Evolutionary conservation across 805 yeast genomes (phyloP), one percentile per base, ranked within the genome.

Genomic region (Saccharomycopsis oosterbeekiorum): DNA sequence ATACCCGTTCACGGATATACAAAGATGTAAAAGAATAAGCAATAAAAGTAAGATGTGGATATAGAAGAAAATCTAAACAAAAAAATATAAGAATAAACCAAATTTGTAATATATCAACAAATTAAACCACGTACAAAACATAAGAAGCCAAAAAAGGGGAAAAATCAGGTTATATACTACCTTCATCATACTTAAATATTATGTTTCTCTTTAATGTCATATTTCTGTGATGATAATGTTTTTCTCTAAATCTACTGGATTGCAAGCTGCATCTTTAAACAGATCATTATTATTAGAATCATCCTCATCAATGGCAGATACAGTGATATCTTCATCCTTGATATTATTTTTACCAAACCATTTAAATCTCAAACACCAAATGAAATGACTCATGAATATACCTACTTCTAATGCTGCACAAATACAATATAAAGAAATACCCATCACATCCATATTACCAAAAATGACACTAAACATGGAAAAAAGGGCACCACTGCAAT

Each of bases 331-430:
- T 14, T 50, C 39, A 14, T 36, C 51, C 2, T 58, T 53, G 43
- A 36, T 6, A 11, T 55, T 58, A 21, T 47, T 43, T 21, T 55
- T 56, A 17, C 59, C 55, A 36, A 67, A 65, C 71, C 68, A 65
- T 62, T 67, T 72, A 66, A 78, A 74, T 66, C 84, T 70, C 55
- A 81, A 63, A 67, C 77, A 75, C 97, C 97, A 91, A 14, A 87
- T 74, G 9, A 79, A 66, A 60, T 90, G 97, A 57, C 89, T 82
- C 0, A 75, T 37, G 67, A 88, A 82, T 14, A 92, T 88, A 0
- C 97, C 97, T 1, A 85, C 59, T 68, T 92, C 97, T 70, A 91
- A 69, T 0, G 72, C 82, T 2, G 91, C 83, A 41, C 92, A 91
- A 19, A 90, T 77, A 11, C 83, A 77, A 70, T 92, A 92, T 42